A percentile compares a stretch with the other conserved stretches of the same genome.
These are phyloP conservation scores for Ascochyta pisi DNA, from an alignment of 2,329 filamentous ascomycete species.

Conservation along the genomic window DNA sequence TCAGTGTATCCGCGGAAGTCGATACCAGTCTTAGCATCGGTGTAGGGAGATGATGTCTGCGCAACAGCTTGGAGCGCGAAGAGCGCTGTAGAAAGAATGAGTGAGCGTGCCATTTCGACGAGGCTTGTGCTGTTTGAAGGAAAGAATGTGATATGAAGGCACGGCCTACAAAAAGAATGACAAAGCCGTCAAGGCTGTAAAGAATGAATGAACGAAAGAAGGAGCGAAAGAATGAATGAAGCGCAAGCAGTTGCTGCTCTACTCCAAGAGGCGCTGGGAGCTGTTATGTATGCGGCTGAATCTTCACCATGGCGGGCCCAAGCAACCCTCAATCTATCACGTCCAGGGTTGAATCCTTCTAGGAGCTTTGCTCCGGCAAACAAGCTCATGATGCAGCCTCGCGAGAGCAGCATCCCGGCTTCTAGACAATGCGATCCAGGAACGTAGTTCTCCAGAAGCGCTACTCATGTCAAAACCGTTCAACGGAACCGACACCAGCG, in stretches of 20 bases:
- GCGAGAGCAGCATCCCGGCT: constrained; percentile 10
- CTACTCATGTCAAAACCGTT: constrained; percentile 26
- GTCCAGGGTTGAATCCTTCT: constrained; percentile 17
- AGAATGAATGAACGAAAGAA: constrained; percentile 23
- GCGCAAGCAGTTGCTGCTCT: constrained; percentile 18
- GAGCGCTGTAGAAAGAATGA: constrained; percentile 35
- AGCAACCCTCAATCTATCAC: constrained; percentile 28
- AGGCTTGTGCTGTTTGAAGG: constrained; percentile 10
- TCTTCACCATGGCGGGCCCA: constrained; percentile 22
- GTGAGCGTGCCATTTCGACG: constrained; percentile 37
- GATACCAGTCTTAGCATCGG: constrained; percentile 43
- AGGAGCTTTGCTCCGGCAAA: constrained; percentile 13
- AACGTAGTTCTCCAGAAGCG: constrained; percentile 19
- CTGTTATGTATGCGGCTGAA: constrained; percentile 22
- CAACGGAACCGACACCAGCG: constrained; percentile 23
- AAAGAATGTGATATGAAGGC: constrained; percentile 31
- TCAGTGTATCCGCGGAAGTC: constrained; percentile 43
- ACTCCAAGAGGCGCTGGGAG: background rate
- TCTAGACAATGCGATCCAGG: constrained; percentile 23
- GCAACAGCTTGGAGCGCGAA: constrained; percentile 35
- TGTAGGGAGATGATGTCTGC: constrained; percentile 37
- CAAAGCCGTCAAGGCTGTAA: constrained; percentile 45
- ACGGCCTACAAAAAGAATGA: constrained; percentile 35
- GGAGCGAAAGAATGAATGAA: constrained; percentile 18
- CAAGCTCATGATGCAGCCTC: constrained; percentile 21